Percentiles rank a stretch among this genome's conserved stretches.
Conservation (phyloP, 1,139 yeast genomes). For the Kodamaea derodonti region DNA sequence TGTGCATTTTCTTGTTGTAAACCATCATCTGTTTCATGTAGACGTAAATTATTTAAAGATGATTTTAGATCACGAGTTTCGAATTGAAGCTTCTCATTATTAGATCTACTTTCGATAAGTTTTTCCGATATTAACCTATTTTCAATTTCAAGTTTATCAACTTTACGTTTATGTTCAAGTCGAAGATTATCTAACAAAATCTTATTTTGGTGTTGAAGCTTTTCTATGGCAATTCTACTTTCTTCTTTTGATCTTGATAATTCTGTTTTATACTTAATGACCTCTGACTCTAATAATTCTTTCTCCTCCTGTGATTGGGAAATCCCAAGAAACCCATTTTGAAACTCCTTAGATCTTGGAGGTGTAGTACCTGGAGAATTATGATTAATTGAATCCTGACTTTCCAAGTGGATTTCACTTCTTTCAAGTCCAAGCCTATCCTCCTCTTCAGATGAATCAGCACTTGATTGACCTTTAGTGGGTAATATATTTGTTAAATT, state of each 20-base stretch:
- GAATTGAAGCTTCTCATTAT: neutral
- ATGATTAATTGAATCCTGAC: neutral
- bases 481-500: conserved; percentile 2
- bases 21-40: neutral
- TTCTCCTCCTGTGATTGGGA: neutral
- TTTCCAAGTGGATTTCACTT: neutral
- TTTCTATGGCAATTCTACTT: neutral
- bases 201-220: neutral
- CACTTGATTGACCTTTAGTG: neutral
- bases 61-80: neutral
- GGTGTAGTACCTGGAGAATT: conserved; percentile 23
- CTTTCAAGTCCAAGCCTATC: conserved; percentile 4
- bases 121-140: neutral
- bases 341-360: conserved; percentile 21
- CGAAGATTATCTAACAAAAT: neutral
- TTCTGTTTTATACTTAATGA: neutral
- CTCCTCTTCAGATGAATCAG: conserved; percentile 2
- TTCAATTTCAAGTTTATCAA: neutral
- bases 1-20: conserved; percentile 4
- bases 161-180: neutral
- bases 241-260: neutral
- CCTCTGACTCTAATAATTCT: neutral
- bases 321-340: conserved; percentile 4
- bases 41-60: neutral
- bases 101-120: neutral